A percentile compares a stretch with the other conserved stretches of the same genome.
phyloP scores from a whole-genome alignment of 352 stramenopile genomes.

The Peronospora belbahrii region DNA sequence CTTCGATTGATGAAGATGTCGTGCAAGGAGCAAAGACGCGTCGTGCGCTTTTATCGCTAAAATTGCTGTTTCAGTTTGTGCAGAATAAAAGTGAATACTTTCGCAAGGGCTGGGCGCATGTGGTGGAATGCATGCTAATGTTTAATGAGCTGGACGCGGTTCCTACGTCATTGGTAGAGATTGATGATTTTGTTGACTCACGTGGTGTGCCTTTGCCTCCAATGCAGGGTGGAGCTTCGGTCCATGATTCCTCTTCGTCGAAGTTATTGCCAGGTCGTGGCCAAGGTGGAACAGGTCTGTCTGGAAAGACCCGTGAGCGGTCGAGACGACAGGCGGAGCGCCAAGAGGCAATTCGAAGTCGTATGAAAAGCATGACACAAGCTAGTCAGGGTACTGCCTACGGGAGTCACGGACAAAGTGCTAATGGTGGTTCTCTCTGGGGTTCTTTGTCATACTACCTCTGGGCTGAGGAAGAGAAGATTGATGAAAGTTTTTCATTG shows the following conservation, averaged over 20 bases:
- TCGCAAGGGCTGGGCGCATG: slow-evolving; percentile 69
- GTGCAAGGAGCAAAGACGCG: slow-evolving; percentile 66
- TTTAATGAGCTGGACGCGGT: slow-evolving; percentile 85
- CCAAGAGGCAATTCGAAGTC: slow-evolving; percentile 71
- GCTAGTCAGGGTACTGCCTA: slow-evolving; percentile 39
- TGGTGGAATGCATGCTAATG: slow-evolving; percentile 82
- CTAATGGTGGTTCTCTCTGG: slow-evolving; percentile 60
- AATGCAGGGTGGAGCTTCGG: slow-evolving; percentile 36
- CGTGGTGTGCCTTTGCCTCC: slow-evolving; percentile 72
- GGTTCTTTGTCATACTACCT: slow-evolving; percentile 78
- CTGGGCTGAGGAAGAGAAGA: slow-evolving; percentile 76
- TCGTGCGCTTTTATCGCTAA: slow-evolving; percentile 63
- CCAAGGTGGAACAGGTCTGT: slow-evolving; percentile 50
- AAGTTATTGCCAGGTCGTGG: slow-evolving; percentile 25
- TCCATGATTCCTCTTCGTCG: slow-evolving; percentile 22
- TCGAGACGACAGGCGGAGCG: slow-evolving; percentile 71
- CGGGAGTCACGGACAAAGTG: slow-evolving; percentile 27
- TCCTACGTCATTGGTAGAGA: slow-evolving; percentile 80
- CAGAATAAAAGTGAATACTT: slow-evolving; percentile 74
- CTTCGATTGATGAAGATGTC: slow-evolving; percentile 41
- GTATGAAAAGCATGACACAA: slow-evolving; percentile 74
- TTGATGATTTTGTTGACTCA: slow-evolving; percentile 84
- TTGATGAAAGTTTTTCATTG: slow-evolving; percentile 71
- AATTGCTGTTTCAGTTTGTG: slow-evolving; percentile 81
- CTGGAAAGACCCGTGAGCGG: slow-evolving; percentile 69